A percentile compares a stretch with the other conserved stretches of the same genome.
These are phyloP conservation scores for Ustanciosporium gigantosporum DNA, from an alignment of 1,284 basidiomycete species.

Conservation along the genomic window DNA sequence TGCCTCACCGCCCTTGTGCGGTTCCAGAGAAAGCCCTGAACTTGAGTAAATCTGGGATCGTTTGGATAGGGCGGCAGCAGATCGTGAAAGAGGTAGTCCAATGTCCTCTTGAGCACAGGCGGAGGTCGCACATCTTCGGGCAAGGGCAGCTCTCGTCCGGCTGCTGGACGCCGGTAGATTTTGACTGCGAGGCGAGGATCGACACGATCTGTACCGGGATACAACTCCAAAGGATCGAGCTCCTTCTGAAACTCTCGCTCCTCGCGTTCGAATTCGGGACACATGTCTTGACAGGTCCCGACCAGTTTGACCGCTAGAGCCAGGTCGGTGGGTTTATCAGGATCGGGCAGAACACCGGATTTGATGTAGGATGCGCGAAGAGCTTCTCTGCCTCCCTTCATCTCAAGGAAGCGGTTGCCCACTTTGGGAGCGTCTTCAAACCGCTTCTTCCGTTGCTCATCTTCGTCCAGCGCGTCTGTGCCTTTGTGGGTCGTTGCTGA, in stretches of 20 bases:
- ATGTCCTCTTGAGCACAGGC: conserved; percentile 75
- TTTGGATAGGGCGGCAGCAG: conserved; percentile 69
- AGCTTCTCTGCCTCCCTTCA: conserved; percentile 34
- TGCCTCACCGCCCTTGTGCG: conserved; percentile 86
- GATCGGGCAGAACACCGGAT: conserved; percentile 84
- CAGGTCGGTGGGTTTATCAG: conserved; percentile 74
- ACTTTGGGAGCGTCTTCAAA: conserved; percentile 40
- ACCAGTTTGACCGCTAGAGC: conserved; percentile 85
- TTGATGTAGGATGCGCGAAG: conserved; percentile 77
- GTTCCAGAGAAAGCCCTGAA: conserved; percentile 86
- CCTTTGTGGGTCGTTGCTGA: background rate
- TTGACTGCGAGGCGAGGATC: conserved; percentile 87
- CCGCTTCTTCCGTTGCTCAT: conserved; percentile 39
- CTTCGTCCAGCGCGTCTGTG: conserved; percentile 5
- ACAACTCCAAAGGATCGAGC: conserved; percentile 79
- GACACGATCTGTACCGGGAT: conserved; percentile 67
- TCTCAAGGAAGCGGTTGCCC: conserved; percentile 44
- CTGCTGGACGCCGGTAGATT: conserved; percentile 85
- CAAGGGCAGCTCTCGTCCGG: conserved; percentile 80
- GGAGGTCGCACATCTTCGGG: conserved; percentile 93
- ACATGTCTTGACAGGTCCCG: conserved; percentile 91
- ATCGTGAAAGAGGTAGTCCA: conserved; percentile 87
- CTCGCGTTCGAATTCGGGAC: conserved; percentile 88
- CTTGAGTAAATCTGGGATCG: conserved; percentile 68
- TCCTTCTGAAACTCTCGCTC: conserved; percentile 87